Base-by-base conservation (phyloP, 148 eudicot genomes). In the Heliosperma pusillum region DNA sequence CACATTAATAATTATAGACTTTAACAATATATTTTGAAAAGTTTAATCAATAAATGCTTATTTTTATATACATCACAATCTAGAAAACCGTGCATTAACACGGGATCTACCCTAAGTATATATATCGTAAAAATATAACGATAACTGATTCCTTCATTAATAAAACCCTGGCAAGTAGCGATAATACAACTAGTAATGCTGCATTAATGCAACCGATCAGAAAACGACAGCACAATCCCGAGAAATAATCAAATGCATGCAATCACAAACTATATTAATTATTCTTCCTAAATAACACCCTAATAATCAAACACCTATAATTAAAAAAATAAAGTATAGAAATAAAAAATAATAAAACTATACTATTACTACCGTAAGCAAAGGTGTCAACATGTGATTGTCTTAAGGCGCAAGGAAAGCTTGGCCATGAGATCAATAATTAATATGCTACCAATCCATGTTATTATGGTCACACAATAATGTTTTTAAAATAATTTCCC, bases 371-470 rank as follows among this genome's bases (percentile, higher is more conserved):
- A 61, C n/a, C 74, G 62, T 70, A 80, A 75, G 78, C 75, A 80
- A 66, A 71, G 74, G 77, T 78, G 72, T 80, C 72, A 65, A 65
- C 73, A 72, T 76, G 62, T 78, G 75, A 80, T 80, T 83, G 80
- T 83, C 90, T 86, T 82, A 71, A 74, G 82, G 83, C 85, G 86
- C 77, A 88, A 82, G 90, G 66, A 70, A 80, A 80, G 87, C 77
- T 30, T 74, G 55, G 58, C 76, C 70, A 66, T 62, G 16, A 42
- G 56, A 17, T 45, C 15, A 76, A 42, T 53, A 59, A 71, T 7
- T 20, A 66, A 44, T 44, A 25, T 52, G 60, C 13, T 25, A 50
- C 22, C 59, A 69, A 50, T n/a, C 69, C n/a, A 44, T 42, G 55
- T 50, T 47, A 47, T 47, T 26, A 24, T 25, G 45, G 17, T 73